These are phyloP conservation scores for Euclidium syriacum DNA, from an alignment of 345 rosid genomes.

Conservation along the genomic window DNA sequence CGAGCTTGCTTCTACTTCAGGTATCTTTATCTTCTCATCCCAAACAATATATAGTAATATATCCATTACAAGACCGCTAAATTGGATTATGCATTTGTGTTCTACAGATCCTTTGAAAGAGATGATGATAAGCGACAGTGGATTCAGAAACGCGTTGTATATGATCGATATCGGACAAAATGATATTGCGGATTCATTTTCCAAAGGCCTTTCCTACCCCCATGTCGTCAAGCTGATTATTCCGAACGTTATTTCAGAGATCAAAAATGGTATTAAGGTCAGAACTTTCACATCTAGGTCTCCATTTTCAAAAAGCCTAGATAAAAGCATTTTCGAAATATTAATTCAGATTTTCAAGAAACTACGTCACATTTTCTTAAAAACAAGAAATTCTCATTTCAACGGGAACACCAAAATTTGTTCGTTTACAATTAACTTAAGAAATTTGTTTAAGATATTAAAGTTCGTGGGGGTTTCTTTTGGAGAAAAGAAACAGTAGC, in stretches of 20 bases:
- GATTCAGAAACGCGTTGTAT: conserved; percentile 66
- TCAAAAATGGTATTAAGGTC: conserved; percentile 58
- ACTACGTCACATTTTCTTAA: no score
- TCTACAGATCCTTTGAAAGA: conserved; percentile 38
- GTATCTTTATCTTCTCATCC: neutral
- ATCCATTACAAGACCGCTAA: neutral
- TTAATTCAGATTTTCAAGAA: no score
- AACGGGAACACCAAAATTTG: no score
- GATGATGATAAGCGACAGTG: conserved; percentile 36
- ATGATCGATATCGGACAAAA: conserved; percentile 86
- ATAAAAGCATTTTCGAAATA: no score
- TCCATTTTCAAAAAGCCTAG: neutral
- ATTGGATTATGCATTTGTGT: neutral
- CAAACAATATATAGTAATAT: neutral
- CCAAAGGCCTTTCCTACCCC: conserved; percentile 47
- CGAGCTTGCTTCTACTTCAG: conserved; percentile 48
- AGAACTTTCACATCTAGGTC: neutral
- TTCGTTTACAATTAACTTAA: no score
- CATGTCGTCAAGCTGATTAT: conserved; percentile 48
- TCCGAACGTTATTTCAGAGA: conserved; percentile 52
- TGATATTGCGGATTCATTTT: conserved; percentile 68
- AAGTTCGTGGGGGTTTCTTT: no score
- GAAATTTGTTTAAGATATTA: no score
- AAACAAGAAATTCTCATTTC: no score
- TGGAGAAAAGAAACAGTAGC: no score